A percentile compares a stretch with the other conserved stretches of the same genome.
Evolutionary conservation across 306 rosid genomes (phyloP).

Genomic region (Casuarina equisetifolia): DNA sequence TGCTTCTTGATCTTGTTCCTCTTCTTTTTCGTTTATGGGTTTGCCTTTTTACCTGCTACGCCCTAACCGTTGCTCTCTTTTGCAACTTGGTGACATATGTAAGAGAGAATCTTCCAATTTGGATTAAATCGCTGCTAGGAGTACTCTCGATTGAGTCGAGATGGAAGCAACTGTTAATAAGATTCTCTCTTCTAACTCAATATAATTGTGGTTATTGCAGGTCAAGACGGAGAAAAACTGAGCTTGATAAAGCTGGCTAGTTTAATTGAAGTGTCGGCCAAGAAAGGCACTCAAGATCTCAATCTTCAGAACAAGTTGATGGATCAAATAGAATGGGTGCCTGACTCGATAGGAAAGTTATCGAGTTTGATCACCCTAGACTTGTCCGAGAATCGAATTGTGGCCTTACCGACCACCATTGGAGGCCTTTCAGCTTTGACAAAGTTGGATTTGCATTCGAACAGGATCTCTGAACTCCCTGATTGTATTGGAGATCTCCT

Average conservation of each 20-base stretch:
- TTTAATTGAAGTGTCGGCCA: slow-evolving; percentile 72
- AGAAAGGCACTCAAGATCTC: slow-evolving; percentile 66
- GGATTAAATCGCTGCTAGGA: background rate
- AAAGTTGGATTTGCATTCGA: slow-evolving; percentile 74
- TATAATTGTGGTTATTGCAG: slow-evolving; percentile 40
- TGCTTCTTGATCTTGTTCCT: slow-evolving; percentile 7
- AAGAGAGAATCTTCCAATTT: background rate
- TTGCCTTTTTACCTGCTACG: background rate
- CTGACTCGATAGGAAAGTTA: slow-evolving; percentile 79
- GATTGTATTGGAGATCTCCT: slow-evolving; percentile 65
- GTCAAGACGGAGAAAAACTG: slow-evolving; percentile 77
- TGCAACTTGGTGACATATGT: slow-evolving; percentile 3
- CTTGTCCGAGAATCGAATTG: slow-evolving; percentile 75
- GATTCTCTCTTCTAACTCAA: slow-evolving; percentile 8
- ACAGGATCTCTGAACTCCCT: slow-evolving; percentile 62
- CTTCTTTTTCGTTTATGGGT: background rate
- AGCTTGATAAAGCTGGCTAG: slow-evolving; percentile 75
- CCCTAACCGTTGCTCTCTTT: background rate
- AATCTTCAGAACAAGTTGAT: slow-evolving; percentile 61
- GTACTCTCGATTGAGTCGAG: slow-evolving; percentile 3
- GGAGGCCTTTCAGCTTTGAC: slow-evolving; percentile 73
- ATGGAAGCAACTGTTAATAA: slow-evolving; percentile 18
- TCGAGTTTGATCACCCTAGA: slow-evolving; percentile 70
- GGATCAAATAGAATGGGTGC: slow-evolving; percentile 89
- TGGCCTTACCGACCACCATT: slow-evolving; percentile 62